Evolutionary conservation across 495 filamentous ascomycete species (phyloP), one percentile per base, ranked within the genome.

Genomic region (Clohesyomyces aquaticus): DNA sequence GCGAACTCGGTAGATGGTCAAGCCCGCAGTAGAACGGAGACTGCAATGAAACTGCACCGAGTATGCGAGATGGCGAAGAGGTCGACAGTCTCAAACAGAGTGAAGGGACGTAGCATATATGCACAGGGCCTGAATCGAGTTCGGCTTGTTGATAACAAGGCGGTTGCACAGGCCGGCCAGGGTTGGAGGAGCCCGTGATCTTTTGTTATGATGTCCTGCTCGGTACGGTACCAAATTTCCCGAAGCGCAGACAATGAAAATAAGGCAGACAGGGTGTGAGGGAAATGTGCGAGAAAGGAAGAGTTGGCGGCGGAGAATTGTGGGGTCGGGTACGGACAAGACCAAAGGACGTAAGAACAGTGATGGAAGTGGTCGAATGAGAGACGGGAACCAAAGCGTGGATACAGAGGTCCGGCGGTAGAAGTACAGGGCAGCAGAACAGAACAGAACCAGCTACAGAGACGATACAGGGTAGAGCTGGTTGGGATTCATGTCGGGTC

Each of bases 21-120:
- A 18, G n/a, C n/a, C 9, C 21, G n/a, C 47, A 43, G 25, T 11
- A 25, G 26, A 51, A 4, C 27, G 22, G 35, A 55, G 59, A 46
- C 48, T 45, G 43, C 19, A n/a, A 29, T 63, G 59, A 55, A 63
- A 59, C 35, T 46, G 25, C 45, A 23, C 4, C 43, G 57, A 32
- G 21, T 22, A 16, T 51, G 9, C n/a, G 41, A 28, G 19, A 23
- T 47, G n/a, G 45, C 26, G 32, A 26, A 42, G 51, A 56, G 28
- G 48, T 29, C 26, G 23, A 1, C 23, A 9, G 32, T 55, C 55
- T 48, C 18, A 28, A 43, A 41, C 26, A 61, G 56, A 6, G 55
- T 55, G 61, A 62, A 65, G 62, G 66, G 45, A 46, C 29, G 19
- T 23, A 54, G 57, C 66, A 61, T 69, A 69, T 69, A 69, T 58